Conservation (phyloP, 441 rosid species). For the Pelargonium australe region DNA sequence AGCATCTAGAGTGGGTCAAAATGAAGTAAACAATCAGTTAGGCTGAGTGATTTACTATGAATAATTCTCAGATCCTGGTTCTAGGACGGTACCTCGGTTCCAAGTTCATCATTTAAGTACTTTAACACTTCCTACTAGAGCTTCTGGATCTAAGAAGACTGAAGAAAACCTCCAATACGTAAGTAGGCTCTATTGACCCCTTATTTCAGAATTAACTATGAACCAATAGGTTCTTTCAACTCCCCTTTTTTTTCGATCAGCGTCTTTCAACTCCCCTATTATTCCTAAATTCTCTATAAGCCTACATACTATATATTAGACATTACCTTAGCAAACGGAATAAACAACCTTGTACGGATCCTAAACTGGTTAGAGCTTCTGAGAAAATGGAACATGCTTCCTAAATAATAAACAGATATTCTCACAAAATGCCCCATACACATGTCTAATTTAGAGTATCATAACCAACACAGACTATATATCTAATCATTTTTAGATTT, state of each 20-base stretch:
- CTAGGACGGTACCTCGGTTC: too few species aligned
- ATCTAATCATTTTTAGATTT: too few species aligned
- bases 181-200: not conserved
- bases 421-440: too few species aligned
- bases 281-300: not conserved
- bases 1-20: not conserved
- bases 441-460: too few species aligned
- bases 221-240: not conserved
- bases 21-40: not conserved
- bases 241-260: too few species aligned
- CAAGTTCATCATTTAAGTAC: not conserved
- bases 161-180: not conserved
- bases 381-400: too few species aligned
- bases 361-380: too few species aligned
- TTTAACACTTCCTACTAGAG: not conserved
- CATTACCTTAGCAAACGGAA: slow-evolving; percentile 5
- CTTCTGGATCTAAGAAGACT: not conserved
- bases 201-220: not conserved
- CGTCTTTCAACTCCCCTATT: not conserved
- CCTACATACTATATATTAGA: not conserved
- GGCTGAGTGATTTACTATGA: not conserved
- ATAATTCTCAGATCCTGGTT: not conserved
- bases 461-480: too few species aligned
- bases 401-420: too few species aligned
- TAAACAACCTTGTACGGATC: not conserved